A percentile compares a stretch with the other conserved stretches of the same genome.
Evolutionary conservation across 2,329 filamentous ascomycete genomes (phyloP).

Genomic region (Dothiorella sarmentorum): DNA sequence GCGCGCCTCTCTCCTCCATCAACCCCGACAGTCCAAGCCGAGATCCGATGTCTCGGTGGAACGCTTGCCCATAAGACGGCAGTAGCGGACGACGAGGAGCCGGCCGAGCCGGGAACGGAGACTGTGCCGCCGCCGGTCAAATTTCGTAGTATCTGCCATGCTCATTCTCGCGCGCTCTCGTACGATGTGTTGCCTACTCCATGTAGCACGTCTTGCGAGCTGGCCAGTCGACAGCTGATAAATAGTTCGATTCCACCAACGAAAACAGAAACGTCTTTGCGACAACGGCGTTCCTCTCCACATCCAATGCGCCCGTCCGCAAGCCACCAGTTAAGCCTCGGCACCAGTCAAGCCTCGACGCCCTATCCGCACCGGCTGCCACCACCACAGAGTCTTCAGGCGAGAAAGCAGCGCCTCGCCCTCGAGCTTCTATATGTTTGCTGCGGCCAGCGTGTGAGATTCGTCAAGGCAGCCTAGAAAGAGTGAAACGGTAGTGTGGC

Average conservation of each 20-base stretch:
- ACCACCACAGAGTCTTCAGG: background rate
- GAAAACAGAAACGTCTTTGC: background rate
- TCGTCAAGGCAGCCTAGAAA: background rate
- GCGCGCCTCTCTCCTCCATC: background rate
- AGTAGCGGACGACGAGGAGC: background rate
- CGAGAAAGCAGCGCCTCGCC: background rate
- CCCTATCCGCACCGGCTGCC: background rate
- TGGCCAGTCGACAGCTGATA: background rate
- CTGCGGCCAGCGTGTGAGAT: background rate
- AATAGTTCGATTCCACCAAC: too few relatives aligned
- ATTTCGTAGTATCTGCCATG: too few relatives aligned
- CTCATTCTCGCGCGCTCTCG: background rate
- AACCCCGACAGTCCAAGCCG: background rate
- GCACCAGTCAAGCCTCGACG: constrained; percentile 2
- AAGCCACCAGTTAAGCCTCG: constrained; percentile 3
- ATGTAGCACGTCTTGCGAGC: constrained; percentile 1
- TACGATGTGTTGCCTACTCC: background rate
- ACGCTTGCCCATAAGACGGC: background rate
- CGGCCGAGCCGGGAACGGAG: constrained; percentile 8
- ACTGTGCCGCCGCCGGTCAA: constrained; percentile 6
- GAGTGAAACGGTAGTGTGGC: background rate
- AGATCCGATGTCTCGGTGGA: background rate
- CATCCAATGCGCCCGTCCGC: background rate
- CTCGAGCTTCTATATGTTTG: background rate
- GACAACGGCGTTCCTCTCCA: background rate